Conservation (phyloP, 768 basidiomycete species). For the Lentinus brumalis region DNA sequence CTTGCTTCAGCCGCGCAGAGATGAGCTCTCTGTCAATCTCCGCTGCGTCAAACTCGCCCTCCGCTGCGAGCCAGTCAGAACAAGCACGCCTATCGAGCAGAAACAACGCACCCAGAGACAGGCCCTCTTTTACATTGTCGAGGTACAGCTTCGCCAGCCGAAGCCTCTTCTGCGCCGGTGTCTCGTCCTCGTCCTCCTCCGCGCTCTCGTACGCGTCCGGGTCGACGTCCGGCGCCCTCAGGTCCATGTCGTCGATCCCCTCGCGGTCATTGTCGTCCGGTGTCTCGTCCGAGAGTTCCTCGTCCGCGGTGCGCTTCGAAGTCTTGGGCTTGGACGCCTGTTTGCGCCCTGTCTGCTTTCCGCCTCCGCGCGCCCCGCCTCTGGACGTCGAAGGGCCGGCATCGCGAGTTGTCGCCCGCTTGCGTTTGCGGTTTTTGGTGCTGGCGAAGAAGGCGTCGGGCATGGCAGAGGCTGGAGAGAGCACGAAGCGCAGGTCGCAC, state of each 20-base stretch:
- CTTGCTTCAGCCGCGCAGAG: conserved; percentile 85
- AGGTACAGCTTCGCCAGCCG: conserved; percentile 90
- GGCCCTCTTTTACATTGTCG: conserved; percentile 73
- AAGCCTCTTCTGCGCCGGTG: conserved; percentile 90
- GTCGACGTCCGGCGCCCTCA: conserved; percentile 56
- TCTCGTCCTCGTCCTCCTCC: conserved; percentile 87
- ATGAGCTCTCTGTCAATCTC: conserved; percentile 95
- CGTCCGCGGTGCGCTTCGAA: conserved; percentile 39
- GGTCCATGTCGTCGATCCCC: conserved; percentile 75
- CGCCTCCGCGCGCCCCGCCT: conserved; percentile 18
- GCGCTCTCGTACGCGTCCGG: conserved; percentile 56
- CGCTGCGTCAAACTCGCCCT: conserved; percentile 92
- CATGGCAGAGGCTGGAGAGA: conserved; percentile 43
- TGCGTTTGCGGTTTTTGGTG: conserved; percentile 62
- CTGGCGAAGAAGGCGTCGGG: conserved; percentile 82
- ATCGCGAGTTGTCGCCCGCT: conserved; percentile 44
- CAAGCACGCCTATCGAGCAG: background rate
- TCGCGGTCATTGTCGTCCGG: conserved; percentile 48
- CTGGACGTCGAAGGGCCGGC: conserved; percentile 34
- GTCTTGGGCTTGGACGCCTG: conserved; percentile 23
- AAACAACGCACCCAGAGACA: conserved; percentile 42
- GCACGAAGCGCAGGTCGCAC: background rate
- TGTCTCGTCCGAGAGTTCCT: conserved; percentile 71
- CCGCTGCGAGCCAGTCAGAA: conserved; percentile 45
- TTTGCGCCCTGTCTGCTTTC: conserved; percentile 32